These are phyloP conservation scores for Aspergillus japonicus DNA, from an alignment of 2,329 filamentous ascomycete species.

Conservation along the genomic window DNA sequence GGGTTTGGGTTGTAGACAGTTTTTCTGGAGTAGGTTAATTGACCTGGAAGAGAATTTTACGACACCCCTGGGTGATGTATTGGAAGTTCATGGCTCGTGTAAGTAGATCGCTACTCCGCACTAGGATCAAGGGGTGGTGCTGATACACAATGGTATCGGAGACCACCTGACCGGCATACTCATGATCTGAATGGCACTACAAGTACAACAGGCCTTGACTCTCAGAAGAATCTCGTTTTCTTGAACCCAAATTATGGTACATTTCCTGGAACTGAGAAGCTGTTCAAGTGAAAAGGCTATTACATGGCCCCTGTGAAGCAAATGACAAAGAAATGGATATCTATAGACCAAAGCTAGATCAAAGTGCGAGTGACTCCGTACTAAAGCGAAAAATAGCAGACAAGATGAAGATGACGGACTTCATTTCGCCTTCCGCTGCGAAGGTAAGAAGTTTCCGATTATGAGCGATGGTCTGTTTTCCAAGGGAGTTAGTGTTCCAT, in stretches of 20 bases:
- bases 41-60: not conserved
- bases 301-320: not conserved
- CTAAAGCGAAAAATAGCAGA: not conserved
- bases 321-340: not conserved
- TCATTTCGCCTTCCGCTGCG: conserved; percentile 60
- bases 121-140: not conserved
- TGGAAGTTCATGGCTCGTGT: not conserved
- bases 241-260: not conserved
- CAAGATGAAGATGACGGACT: not conserved
- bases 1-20: not conserved
- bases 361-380: not conserved
- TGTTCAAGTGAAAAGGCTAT: not conserved
- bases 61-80: not conserved
- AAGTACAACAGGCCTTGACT: not conserved
- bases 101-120: no score
- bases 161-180: conserved; percentile 18
- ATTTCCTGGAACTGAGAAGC: not conserved
- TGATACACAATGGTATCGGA: not conserved
- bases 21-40: not conserved
- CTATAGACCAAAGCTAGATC: not conserved
- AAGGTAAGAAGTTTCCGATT: conserved; percentile 93
- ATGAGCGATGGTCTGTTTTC: conserved; percentile 78
- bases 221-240: not conserved
- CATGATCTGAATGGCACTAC: not conserved
- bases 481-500: conserved; percentile 4